Evolutionary conservation across 345 rosid species (phyloP).

Genomic region (Rhodomyrtus tomentosa): DNA sequence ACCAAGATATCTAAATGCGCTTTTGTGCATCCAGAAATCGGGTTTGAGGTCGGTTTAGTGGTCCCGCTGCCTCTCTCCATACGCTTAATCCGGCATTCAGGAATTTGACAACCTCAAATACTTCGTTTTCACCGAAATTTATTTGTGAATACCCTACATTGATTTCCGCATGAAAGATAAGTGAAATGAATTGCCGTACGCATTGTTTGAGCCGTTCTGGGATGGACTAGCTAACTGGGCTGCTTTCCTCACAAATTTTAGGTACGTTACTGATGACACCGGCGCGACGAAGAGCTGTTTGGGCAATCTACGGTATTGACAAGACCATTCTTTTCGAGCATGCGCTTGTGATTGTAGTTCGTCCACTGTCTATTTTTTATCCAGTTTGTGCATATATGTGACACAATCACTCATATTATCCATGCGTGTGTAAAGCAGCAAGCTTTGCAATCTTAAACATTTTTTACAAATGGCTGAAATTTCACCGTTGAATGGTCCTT

Average conservation of each 20-base stretch:
- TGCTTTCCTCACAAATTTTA: slow-evolving; percentile 2
- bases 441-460: not conserved
- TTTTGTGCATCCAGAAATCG: not conserved
- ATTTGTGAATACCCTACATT: not conserved
- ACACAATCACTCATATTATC: not conserved
- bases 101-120: not conserved
- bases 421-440: not conserved
- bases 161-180: not conserved
- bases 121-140: not conserved
- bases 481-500: not conserved
- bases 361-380: not conserved
- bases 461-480: not conserved
- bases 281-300: slow-evolving; percentile 33
- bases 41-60: not conserved
- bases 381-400: not conserved
- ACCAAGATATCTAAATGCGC: not conserved
- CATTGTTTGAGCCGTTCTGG: not conserved
- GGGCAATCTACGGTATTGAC: slow-evolving; percentile 47
- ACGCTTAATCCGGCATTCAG: not conserved
- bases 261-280: slow-evolving; percentile 49
- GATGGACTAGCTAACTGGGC: not conserved
- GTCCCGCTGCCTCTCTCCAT: not conserved
- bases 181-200: not conserved
- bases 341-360: not conserved
- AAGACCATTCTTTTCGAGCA: not conserved